phyloP scores from a whole-genome alignment of 306 rosid genomes.

The Senna tora region DNA sequence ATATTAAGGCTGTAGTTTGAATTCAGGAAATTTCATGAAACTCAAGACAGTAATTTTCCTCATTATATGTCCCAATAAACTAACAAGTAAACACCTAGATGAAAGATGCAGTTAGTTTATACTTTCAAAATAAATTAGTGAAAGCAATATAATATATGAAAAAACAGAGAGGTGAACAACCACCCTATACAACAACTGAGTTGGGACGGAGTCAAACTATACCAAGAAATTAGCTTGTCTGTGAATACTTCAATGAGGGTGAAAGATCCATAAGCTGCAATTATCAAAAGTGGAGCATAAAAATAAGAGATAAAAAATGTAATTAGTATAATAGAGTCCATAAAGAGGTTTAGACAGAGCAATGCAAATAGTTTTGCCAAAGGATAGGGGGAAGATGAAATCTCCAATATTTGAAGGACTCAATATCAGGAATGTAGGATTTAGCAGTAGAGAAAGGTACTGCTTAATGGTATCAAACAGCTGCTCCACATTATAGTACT shows the following conservation, averaged over 20 bases:
- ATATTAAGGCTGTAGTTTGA: background rate
- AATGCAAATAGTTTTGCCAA: constrained; percentile 21
- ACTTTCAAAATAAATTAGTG: background rate
- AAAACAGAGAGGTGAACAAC: background rate
- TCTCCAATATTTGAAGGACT: background rate
- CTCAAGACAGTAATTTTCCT: background rate
- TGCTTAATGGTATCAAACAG: constrained; percentile 2
- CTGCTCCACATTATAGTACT: constrained; percentile 1
- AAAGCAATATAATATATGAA: constrained; percentile 12
- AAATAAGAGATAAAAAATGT: constrained; percentile 6
- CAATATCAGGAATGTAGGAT: constrained; percentile 1
- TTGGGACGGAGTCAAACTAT: constrained; percentile 39
- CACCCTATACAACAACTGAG: constrained; percentile 27
- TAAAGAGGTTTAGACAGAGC: constrained; percentile 19
- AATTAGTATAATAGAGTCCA: constrained; percentile 14
- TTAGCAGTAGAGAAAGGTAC: constrained; percentile 22
- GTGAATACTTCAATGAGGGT: constrained; percentile 81
- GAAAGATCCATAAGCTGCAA: constrained; percentile 92
- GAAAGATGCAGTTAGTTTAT: too few species aligned
- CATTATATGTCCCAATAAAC: background rate
- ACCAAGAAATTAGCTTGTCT: constrained; percentile 90
- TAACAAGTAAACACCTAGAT: too few species aligned
- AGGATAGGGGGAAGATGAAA: background rate
- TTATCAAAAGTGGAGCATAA: constrained; percentile 12
- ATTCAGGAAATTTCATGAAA: background rate